Percentiles rank a stretch among this genome's conserved stretches.
Evolutionary conservation across 2,329 filamentous ascomycete species (phyloP).

Genomic region (Delphinella strobiligena): DNA sequence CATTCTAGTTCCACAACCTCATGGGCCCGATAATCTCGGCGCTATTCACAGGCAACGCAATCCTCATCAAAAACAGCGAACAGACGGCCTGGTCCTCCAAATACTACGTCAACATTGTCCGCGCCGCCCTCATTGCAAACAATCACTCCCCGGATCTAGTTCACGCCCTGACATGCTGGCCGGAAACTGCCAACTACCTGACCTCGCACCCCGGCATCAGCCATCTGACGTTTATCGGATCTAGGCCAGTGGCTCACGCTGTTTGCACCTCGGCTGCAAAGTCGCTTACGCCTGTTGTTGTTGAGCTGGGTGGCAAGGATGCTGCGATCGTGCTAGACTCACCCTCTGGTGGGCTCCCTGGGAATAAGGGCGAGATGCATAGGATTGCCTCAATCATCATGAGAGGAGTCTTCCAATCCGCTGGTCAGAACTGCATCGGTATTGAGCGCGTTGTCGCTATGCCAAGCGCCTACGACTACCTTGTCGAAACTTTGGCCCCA

Average conservation of each 20-base stretch:
- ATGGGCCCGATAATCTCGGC: constrained; percentile 82
- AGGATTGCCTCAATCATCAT: constrained; percentile 74
- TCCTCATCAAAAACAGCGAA: constrained; percentile 89
- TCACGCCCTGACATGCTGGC: constrained; percentile 81
- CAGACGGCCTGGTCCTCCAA: constrained; percentile 84
- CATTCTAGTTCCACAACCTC: constrained; percentile 68
- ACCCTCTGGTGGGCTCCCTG: constrained; percentile 42
- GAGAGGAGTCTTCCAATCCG: constrained; percentile 86
- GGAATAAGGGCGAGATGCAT: constrained; percentile 45
- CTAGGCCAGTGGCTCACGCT: constrained; percentile 70
- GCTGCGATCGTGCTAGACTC: constrained; percentile 80
- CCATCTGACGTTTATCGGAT: constrained; percentile 95
- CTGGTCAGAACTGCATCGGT: constrained; percentile 95
- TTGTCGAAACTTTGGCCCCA: constrained; percentile 59
- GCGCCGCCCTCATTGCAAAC: constrained; percentile 67
- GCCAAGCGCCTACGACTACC: constrained; percentile 59
- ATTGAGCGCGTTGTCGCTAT: constrained; percentile 85
- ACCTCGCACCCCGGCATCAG: constrained; percentile 74
- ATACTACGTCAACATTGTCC: constrained; percentile 71
- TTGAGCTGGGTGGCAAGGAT: constrained; percentile 93
- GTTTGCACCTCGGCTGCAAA: constrained; percentile 81
- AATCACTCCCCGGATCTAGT: constrained; percentile 73
- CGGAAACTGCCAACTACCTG: constrained; percentile 64
- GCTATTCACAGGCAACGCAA: constrained; percentile 81
- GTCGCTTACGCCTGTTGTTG: constrained; percentile 72